These are phyloP conservation scores for Paecilomyces fulvus DNA, from an alignment of 2,329 filamentous ascomycete species.

Conservation along the genomic window DNA sequence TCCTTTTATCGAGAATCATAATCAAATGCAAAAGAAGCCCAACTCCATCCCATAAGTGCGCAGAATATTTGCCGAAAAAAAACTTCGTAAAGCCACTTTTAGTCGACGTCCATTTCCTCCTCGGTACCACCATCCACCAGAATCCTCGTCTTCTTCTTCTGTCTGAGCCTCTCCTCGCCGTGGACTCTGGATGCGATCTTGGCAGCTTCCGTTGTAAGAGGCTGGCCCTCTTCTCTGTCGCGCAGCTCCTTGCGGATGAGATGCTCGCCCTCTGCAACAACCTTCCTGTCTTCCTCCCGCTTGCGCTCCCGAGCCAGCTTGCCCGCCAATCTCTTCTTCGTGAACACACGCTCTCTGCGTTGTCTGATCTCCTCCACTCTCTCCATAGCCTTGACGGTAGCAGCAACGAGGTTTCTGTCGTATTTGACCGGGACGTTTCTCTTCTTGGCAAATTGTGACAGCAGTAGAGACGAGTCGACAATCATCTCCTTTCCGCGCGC, in stretches of 20 bases:
- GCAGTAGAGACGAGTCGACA: slow-evolving; percentile 75
- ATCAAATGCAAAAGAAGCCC: slow-evolving; percentile 11
- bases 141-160: slow-evolving; percentile 37
- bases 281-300: slow-evolving; percentile 69
- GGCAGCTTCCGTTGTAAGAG: slow-evolving; percentile 24
- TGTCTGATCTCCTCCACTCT: slow-evolving; percentile 77
- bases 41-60: slow-evolving; percentile 16
- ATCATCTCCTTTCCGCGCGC: slow-evolving; percentile 80
- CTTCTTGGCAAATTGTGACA: slow-evolving; percentile 70
- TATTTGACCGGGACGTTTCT: slow-evolving; percentile 94
- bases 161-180: slow-evolving; percentile 33
- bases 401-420: slow-evolving; percentile 81
- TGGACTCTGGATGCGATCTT: slow-evolving; percentile 30
- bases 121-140: slow-evolving; percentile 37
- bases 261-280: slow-evolving; percentile 88
- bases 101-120: slow-evolving; percentile 42
- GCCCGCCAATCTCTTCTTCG: slow-evolving; percentile 86
- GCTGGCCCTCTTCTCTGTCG: slow-evolving; percentile 45
- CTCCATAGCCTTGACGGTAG: slow-evolving; percentile 87
- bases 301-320: slow-evolving; percentile 66
- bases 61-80: slow-evolving; percentile 9
- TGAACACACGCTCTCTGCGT: slow-evolving; percentile 81
- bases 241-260: slow-evolving; percentile 66
- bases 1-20: slow-evolving; percentile 16
- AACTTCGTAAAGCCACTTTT: slow-evolving; percentile 13